Conservation (phyloP, 306 rosid species). For the Oxytropis ochrocephala region DNA sequence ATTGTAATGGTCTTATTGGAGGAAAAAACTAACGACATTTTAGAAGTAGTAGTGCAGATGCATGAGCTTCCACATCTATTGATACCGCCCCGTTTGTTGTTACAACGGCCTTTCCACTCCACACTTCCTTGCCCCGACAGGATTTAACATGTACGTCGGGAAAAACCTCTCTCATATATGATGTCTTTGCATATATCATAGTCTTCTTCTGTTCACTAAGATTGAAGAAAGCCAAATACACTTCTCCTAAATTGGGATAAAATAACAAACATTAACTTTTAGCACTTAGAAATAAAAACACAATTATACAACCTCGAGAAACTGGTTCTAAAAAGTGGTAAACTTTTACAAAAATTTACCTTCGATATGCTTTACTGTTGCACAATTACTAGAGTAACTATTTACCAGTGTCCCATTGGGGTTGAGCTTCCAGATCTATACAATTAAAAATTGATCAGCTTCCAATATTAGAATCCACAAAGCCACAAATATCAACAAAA, state of each 20-base stretch:
- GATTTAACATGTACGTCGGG: conserved; percentile 24
- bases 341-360: conserved; percentile 29
- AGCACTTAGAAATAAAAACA: background rate
- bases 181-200: conserved; percentile 32
- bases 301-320: background rate
- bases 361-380: conserved; percentile 43
- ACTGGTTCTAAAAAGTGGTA: background rate
- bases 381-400: conserved; percentile 73
- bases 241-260: conserved; percentile 40
- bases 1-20: background rate
- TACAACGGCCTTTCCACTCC: conserved; percentile 51
- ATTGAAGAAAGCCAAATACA: conserved; percentile 71
- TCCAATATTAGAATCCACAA: conserved; percentile 15
- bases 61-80: conserved; percentile 43
- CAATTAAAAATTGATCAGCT: conserved; percentile 20
- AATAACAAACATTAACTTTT: background rate
- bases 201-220: conserved; percentile 37
- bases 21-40: conserved; percentile 24
- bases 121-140: conserved; percentile 53
- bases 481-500: background rate
- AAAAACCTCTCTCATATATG: conserved; percentile 43
- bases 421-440: conserved; percentile 71
- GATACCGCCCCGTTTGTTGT: conserved; percentile 30
- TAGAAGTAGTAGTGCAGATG: conserved; percentile 56
- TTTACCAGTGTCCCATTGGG: conserved; percentile 68